Percentiles rank a stretch among this genome's conserved stretches.
Conservation (phyloP, 2,329 filamentous ascomycete species). For the Stachybotrys chlorohalonatus region DNA sequence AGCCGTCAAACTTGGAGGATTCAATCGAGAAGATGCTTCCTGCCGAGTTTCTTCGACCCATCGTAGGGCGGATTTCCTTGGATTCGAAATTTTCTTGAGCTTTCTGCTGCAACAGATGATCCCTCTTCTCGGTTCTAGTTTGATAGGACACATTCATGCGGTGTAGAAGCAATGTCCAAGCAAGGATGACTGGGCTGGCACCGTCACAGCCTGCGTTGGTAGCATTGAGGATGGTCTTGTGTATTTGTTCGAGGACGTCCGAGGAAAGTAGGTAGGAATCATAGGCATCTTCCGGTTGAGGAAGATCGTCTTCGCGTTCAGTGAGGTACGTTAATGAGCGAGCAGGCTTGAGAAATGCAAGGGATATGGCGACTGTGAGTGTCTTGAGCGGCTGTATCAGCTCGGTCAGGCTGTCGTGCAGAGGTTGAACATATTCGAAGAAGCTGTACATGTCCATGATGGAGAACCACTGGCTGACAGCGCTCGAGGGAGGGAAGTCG, state of each 20-base stretch:
- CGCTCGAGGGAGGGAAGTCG: conserved; percentile 45
- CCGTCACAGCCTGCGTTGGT: conserved; percentile 46
- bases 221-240: conserved; percentile 57
- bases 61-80: conserved; percentile 28
- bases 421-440: conserved; percentile 50
- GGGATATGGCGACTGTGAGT: conserved; percentile 59
- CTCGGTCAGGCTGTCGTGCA: conserved; percentile 32
- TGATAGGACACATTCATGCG: conserved; percentile 57
- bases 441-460: conserved; percentile 62
- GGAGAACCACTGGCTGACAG: conserved; percentile 65
- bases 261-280: conserved; percentile 60
- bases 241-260: conserved; percentile 62
- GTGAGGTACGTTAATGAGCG: conserved; percentile 38
- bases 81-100: conserved; percentile 48
- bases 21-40: conserved; percentile 56
- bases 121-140: conserved; percentile 50
- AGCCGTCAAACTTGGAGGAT: conserved; percentile 48
- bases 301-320: conserved; percentile 27
- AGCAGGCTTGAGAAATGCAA: conserved; percentile 61
- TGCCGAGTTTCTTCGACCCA: conserved; percentile 47
- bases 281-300: conserved; percentile 25
- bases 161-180: conserved; percentile 72
- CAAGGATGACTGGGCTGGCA: conserved; percentile 66
- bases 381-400: conserved; percentile 58
- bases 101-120: conserved; percentile 48